Percentiles rank a stretch among this genome's conserved stretches.
phyloP scores from a whole-genome alignment of 352 stramenopile genomes.

The Phytophthora agathidicida region DNA sequence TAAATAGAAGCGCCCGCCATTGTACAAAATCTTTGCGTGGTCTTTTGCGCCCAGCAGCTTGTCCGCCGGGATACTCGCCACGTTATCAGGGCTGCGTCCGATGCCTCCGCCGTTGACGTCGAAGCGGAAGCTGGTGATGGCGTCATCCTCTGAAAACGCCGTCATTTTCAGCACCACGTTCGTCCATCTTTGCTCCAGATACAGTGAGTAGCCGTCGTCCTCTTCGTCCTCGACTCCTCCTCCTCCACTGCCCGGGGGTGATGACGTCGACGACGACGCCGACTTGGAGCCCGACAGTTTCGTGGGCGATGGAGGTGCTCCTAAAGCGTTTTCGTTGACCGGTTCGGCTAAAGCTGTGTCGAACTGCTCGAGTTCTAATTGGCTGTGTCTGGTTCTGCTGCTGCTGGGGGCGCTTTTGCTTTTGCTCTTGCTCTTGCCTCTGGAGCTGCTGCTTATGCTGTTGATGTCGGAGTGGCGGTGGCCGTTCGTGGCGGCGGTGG shows the following conservation, averaged over 20 bases:
- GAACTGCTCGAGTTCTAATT: slow-evolving; percentile 13
- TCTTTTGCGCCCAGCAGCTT: slow-evolving; percentile 58
- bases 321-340: slow-evolving; percentile 16
- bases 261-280: slow-evolving; percentile 11
- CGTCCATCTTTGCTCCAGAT: slow-evolving; percentile 57
- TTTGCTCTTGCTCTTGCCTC: not conserved
- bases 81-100: slow-evolving; percentile 56
- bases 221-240: slow-evolving; percentile 32
- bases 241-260: slow-evolving; percentile 16
- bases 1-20: slow-evolving; percentile 68
- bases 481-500: not conserved
- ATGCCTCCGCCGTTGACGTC: slow-evolving; percentile 55
- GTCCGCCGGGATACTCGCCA: slow-evolving; percentile 73
- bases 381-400: slow-evolving; percentile 19
- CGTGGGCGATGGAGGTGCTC: slow-evolving; percentile 11
- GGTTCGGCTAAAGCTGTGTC: slow-evolving; percentile 10
- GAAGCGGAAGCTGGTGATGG: slow-evolving; percentile 80
- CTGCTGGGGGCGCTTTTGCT: slow-evolving; percentile 35
- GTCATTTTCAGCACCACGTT: slow-evolving; percentile 89
- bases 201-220: slow-evolving; percentile 28
- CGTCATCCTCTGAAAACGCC: slow-evolving; percentile 74
- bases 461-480: slow-evolving; percentile 12
- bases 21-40: slow-evolving; percentile 68
- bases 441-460: slow-evolving; percentile 21
- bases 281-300: slow-evolving; percentile 17